Conservation (phyloP, 805 yeast species). For the Zygotorulaspora chibaensis region DNA sequence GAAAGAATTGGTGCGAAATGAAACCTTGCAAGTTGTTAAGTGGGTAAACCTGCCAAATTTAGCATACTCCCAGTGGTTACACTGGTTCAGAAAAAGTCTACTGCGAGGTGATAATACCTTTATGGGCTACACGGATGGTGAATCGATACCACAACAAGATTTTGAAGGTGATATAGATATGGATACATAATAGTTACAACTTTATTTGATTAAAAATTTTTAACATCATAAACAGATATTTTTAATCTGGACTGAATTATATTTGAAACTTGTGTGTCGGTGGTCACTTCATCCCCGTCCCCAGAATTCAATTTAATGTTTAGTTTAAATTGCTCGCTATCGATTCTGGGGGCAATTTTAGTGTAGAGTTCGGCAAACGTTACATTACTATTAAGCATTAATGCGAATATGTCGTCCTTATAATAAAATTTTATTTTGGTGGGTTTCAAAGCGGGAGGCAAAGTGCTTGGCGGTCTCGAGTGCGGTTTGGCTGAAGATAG, state of each 20-base stretch:
- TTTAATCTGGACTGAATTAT: conserved; percentile 37
- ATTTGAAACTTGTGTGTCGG: conserved; percentile 34
- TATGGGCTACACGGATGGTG: background rate
- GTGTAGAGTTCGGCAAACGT: conserved; percentile 46
- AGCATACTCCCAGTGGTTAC: conserved; percentile 29
- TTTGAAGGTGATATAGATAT: conserved; percentile 17
- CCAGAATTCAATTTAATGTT: conserved; percentile 33
- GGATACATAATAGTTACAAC: conserved; percentile 12
- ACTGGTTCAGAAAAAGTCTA: conserved; percentile 25
- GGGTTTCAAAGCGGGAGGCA: conserved; percentile 29
- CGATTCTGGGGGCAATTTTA: conserved; percentile 51
- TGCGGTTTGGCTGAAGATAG: conserved; percentile 21
- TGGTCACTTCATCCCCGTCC: conserved; percentile 33
- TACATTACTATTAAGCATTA: conserved; percentile 48
- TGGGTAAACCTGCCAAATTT: conserved; percentile 25
- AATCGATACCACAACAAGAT: background rate
- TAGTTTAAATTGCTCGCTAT: conserved; percentile 35
- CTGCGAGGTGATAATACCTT: background rate
- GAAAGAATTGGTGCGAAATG: conserved; percentile 25
- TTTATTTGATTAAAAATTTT: conserved; percentile 3
- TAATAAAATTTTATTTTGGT: conserved; percentile 69
- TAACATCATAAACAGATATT: conserved; percentile 37
- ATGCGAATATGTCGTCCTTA: conserved; percentile 77
- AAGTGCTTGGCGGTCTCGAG: conserved; percentile 32
- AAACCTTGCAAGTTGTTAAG: conserved; percentile 26